These are phyloP conservation scores for Neofusicoccum umdonicola DNA, from an alignment of 2,329 filamentous ascomycete species.

Conservation along the genomic window DNA sequence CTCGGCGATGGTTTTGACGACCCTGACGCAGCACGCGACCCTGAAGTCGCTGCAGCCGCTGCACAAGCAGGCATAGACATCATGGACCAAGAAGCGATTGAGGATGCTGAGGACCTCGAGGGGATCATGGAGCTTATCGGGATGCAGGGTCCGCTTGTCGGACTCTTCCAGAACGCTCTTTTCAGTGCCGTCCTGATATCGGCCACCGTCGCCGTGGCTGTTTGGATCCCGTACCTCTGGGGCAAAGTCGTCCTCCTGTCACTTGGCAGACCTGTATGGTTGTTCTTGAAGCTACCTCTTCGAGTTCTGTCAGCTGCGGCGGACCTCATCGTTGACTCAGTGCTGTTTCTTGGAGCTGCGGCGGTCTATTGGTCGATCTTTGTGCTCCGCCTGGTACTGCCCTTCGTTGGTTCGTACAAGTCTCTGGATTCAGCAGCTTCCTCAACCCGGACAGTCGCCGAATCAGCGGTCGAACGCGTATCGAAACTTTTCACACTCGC, in stretches of 20 bases:
- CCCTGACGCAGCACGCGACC: slow-evolving; percentile 41
- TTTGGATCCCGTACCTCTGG: slow-evolving; percentile 89
- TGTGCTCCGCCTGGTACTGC: slow-evolving; percentile 24
- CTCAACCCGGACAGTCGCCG: slow-evolving; percentile 26
- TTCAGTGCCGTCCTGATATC: slow-evolving; percentile 91
- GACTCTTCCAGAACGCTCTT: slow-evolving; percentile 88
- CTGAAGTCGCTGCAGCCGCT: slow-evolving; percentile 63
- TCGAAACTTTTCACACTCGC: slow-evolving; percentile 29
- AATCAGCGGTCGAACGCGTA: slow-evolving; percentile 35
- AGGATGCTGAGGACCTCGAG: slow-evolving; percentile 89
- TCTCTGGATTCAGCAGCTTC: slow-evolving; percentile 3
- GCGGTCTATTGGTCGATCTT: slow-evolving; percentile 41
- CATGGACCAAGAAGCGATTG: slow-evolving; percentile 64
- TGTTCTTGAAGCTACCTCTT: slow-evolving; percentile 66
- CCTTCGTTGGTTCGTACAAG: slow-evolving; percentile 17
- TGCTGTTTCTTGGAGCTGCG: slow-evolving; percentile 62
- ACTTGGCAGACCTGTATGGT: slow-evolving; percentile 71
- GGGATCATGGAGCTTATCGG: slow-evolving; percentile 94
- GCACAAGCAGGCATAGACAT: slow-evolving; percentile 66
- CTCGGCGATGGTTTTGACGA: slow-evolving; percentile 31
- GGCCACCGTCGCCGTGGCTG: slow-evolving; percentile 77
- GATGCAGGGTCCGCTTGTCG: slow-evolving; percentile 88
- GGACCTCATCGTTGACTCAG: slow-evolving; percentile 76
- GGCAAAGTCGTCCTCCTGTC: slow-evolving; percentile 81
- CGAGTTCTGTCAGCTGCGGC: slow-evolving; percentile 69